Percentiles rank a stretch among this genome's conserved stretches.
phyloP scores from a whole-genome alignment of 2,329 filamentous ascomycete genomes.

The Curvularia verruculosa region DNA sequence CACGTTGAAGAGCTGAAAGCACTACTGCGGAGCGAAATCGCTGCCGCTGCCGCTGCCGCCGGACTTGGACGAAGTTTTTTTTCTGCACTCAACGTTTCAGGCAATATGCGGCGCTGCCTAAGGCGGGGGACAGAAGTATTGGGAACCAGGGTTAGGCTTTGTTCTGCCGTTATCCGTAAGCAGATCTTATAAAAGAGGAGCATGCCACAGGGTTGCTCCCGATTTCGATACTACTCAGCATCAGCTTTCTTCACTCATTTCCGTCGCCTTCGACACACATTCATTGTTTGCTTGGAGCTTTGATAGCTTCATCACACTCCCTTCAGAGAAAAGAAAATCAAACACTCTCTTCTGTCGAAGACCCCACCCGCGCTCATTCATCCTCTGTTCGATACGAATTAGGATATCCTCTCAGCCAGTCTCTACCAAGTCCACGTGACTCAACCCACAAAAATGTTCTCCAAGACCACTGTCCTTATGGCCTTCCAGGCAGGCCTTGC shows the following conservation, averaged over 20 bases:
- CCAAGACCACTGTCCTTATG: slow-evolving; percentile 22
- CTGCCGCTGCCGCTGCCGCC: slow-evolving; percentile 12
- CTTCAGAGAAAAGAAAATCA: slow-evolving; percentile 7
- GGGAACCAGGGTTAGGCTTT: not conserved
- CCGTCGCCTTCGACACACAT: slow-evolving; percentile 4
- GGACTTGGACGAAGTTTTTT: slow-evolving; percentile 12
- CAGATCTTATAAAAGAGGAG: not conserved
- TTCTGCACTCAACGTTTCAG: slow-evolving; percentile 2
- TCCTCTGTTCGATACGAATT: not conserved
- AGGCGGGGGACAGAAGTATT: not conserved
- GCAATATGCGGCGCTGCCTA: slow-evolving; percentile 2
- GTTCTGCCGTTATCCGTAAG: not conserved
- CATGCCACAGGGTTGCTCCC: not conserved
- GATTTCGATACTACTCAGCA: not conserved
- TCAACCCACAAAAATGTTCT: slow-evolving; percentile 20
- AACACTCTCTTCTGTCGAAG: slow-evolving; percentile 9
- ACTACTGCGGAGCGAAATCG: slow-evolving; percentile 11
- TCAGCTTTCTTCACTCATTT: not conserved
- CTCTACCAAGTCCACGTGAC: not conserved
- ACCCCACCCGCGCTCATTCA: slow-evolving; percentile 8
- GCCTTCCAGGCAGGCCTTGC: slow-evolving; percentile 28
- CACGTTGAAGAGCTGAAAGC: slow-evolving; percentile 6
- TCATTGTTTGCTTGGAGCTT: slow-evolving; percentile 7
- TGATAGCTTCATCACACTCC: slow-evolving; percentile 15
- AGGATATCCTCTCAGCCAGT: slow-evolving; percentile 4